Conservation (phyloP, 352 stramenopile species). For the Pythium periplocum region DNA sequence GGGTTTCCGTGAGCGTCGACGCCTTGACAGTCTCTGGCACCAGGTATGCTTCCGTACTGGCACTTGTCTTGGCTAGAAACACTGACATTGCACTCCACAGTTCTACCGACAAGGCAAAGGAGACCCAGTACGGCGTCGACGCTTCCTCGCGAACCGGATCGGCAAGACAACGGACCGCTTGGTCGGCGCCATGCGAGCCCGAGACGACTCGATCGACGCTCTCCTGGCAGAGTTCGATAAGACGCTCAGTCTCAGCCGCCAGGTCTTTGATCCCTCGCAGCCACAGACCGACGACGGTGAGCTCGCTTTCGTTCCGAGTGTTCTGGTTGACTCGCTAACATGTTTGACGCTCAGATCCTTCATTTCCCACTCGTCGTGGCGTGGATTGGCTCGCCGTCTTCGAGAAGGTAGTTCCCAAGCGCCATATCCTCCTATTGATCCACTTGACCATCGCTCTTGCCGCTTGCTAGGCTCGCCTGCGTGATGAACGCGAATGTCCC, state of each 20-base stretch:
- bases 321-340: background rate
- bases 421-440: background rate
- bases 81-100: constrained; percentile 15
- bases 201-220: constrained; percentile 77
- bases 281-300: constrained; percentile 36
- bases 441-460: background rate
- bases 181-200: constrained; percentile 45
- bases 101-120: constrained; percentile 67
- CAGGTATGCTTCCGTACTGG: constrained; percentile 3
- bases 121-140: constrained; percentile 35
- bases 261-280: constrained; percentile 37
- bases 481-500: constrained; percentile 61
- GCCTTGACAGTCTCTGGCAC: constrained; percentile 8
- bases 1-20: too few species aligned
- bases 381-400: constrained; percentile 19
- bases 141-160: constrained; percentile 73
- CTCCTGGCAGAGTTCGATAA: constrained; percentile 75
- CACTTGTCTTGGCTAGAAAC: too few species aligned
- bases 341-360: background rate
- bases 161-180: constrained; percentile 49
- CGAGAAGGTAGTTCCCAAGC: constrained; percentile 21
- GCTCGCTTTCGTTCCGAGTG: background rate
- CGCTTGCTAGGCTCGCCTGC: constrained; percentile 25
- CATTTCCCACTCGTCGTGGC: too few species aligned
- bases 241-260: constrained; percentile 57